These are phyloP conservation scores for Monosporascus sp. DNA, from an alignment of 2,329 filamentous ascomycete genomes.

Conservation along the genomic window DNA sequence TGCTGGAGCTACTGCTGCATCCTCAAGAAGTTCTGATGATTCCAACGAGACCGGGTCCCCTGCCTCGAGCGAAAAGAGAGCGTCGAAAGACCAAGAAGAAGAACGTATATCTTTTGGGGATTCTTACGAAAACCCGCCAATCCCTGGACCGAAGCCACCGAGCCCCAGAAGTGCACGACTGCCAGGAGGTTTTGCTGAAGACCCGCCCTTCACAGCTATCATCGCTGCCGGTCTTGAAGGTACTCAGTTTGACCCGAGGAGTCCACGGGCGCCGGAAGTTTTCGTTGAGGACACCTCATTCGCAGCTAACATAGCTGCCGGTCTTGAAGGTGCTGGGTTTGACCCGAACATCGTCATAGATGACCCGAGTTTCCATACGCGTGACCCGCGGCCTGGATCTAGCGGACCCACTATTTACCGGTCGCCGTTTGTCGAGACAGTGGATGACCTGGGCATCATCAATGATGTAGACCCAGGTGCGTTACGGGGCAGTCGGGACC, in stretches of 20 bases:
- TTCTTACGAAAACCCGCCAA: slow-evolving; percentile 39
- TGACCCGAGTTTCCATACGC: slow-evolving; percentile 56
- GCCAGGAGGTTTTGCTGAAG: slow-evolving; percentile 61
- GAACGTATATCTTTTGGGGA: slow-evolving; percentile 35
- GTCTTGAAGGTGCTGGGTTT: slow-evolving; percentile 61
- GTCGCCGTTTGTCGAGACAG: slow-evolving; percentile 44
- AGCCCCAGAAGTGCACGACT: slow-evolving; percentile 46
- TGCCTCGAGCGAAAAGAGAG: slow-evolving; percentile 11
- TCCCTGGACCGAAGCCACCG: slow-evolving; percentile 53
- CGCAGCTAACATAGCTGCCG: slow-evolving; percentile 60
- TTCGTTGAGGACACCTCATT: slow-evolving; percentile 66
- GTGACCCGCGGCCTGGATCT: slow-evolving; percentile 58
- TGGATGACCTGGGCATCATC: slow-evolving; percentile 34
- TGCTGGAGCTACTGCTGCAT: slow-evolving; percentile 24
- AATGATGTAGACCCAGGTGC: slow-evolving; percentile 22
- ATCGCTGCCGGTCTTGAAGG: slow-evolving; percentile 63
- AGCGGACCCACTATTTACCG: slow-evolving; percentile 45
- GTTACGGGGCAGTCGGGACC: slow-evolving; percentile 21
- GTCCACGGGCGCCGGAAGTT: slow-evolving; percentile 54
- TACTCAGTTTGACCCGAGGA: slow-evolving; percentile 30
- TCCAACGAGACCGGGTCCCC: slow-evolving; percentile 7
- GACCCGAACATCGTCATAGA: slow-evolving; percentile 66
- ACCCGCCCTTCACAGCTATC: slow-evolving; percentile 64
- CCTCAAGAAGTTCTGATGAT: slow-evolving; percentile 13
- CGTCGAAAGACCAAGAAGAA: slow-evolving; percentile 8